Percentiles rank a stretch among this genome's conserved stretches.
phyloP scores from a whole-genome alignment of 352 stramenopile species.

The Globisporangium sylvaticum region DNA sequence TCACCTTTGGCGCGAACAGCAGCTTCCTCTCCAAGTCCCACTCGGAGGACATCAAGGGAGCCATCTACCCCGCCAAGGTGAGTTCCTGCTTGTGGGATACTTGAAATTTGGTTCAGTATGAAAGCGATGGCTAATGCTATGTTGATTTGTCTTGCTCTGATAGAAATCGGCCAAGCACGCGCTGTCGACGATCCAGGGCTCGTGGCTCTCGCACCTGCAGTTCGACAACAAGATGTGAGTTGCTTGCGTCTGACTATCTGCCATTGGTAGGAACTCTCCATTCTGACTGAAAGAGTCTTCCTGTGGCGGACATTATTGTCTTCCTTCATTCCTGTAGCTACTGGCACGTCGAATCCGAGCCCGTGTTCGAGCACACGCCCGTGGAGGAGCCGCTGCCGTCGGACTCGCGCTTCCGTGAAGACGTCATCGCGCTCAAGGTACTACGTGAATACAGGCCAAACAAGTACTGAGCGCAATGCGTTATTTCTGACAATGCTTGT shows the following conservation, averaged over 20 bases:
- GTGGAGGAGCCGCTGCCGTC: conserved; percentile 43
- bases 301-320: background rate
- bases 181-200: conserved; percentile 45
- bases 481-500: background rate
- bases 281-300: background rate
- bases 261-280: background rate
- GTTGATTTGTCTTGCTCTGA: background rate
- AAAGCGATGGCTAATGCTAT: background rate
- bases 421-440: conserved; percentile 57
- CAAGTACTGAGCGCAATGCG: too few relatives aligned
- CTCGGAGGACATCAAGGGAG: conserved; percentile 66
- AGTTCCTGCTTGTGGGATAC: background rate
- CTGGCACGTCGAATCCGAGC: conserved; percentile 71
- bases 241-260: background rate
- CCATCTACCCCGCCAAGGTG: conserved; percentile 51
- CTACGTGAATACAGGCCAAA: background rate
- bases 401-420: conserved; percentile 60
- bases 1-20: conserved; percentile 64
- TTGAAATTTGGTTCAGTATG: background rate
- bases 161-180: conserved; percentile 46
- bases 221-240: conserved; percentile 62
- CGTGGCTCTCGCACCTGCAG: conserved; percentile 68
- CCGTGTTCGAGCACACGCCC: conserved; percentile 48
- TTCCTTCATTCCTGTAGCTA: conserved; percentile 26
- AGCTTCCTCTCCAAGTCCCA: conserved; percentile 64